phyloP scores from a whole-genome alignment of 129 eudicot genomes.

The Lactuca sativa region DNA sequence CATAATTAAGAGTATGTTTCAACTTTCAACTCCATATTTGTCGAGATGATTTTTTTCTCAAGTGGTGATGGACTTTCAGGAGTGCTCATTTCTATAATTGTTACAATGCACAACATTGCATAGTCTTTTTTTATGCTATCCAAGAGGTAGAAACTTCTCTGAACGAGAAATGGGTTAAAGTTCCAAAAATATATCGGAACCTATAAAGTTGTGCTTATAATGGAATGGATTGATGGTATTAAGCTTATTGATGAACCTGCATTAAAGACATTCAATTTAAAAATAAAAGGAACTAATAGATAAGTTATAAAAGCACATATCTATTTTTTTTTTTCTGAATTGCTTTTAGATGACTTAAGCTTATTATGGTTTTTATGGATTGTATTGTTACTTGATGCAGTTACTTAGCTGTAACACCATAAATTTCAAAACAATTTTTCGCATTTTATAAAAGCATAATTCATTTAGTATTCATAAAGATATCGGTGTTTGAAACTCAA shows the following conservation, averaged over 20 bases:
- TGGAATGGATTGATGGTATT: constrained; percentile 97
- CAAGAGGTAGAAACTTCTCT: constrained; percentile 30
- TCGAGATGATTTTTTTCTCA: no score
- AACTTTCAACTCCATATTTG: no score
- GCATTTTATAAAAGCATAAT: no score
- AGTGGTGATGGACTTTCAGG: no score
- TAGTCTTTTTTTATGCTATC: constrained; percentile 1
- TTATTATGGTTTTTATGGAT: constrained; percentile 49
- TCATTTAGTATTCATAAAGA: no score
- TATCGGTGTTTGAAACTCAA: no score
- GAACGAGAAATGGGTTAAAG: constrained; percentile 49
- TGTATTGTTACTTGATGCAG: constrained; percentile 87
- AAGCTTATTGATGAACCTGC: constrained; percentile 77
- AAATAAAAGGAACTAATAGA: constrained; percentile 76
- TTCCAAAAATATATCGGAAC: constrained; percentile 96
- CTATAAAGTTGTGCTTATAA: constrained; percentile 84
- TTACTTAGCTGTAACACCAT: no score
- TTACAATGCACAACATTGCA: no score
- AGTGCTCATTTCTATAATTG: no score
- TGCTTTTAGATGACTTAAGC: background rate
- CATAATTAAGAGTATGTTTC: no score
- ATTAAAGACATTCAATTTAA: constrained; percentile 46
- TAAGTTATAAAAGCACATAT: constrained; percentile 44
- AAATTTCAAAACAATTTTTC: no score
- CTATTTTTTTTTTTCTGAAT: background rate